Evolutionary conservation across 2,329 filamentous ascomycete genomes (phyloP), one percentile per base, ranked within the genome.

Genomic region (Mariannaea elegans): DNA sequence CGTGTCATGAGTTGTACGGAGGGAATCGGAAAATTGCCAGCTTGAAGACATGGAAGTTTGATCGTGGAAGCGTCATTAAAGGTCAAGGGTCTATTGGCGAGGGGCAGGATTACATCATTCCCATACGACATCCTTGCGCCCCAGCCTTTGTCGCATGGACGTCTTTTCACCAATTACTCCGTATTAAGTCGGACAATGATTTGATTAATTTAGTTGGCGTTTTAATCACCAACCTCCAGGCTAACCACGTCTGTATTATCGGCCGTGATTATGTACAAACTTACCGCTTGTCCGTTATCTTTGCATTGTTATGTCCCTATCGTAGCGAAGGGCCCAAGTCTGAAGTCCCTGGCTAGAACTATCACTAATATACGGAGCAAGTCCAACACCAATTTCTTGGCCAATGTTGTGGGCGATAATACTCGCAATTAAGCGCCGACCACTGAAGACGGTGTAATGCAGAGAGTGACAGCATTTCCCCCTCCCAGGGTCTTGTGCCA

Each of bases 71-170:
- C 56, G 31, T 47, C 46, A 10, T 34, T 24, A 32, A 31, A 41
- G 32, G 32, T 39, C 46, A 27, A 27, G 48, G 48, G n/a, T 32
- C 13, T 14, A 29, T 24, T 41, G n/a, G n/a, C 4, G 29, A 38
- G 29, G n/a, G 10, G 32, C 24, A 6, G 24, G 24, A 53, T 53
- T 53, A 44, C 49, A 53, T 59, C 49, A 53, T 53, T 49, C 8
- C 24, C 48, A 52, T 38, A 46, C 18, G 27, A 44, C 14, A 21
- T 36, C 42, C 47, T 52, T 39, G 41, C 41, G 29, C 29, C 38
- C 49, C 48, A 52, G 42, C 34, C 42, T 36, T 10, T 7, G 16
- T 27, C 14, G 32, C 46, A 38, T 48, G 31, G 31, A 38, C 9
- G 10, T 4, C 13, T 8, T 19, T 16, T 34, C 3, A 9, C 13